Percentiles rank a stretch among this genome's conserved stretches.
Conservation (phyloP, 139 green algal species). For the Chlorella sp. region DNA sequence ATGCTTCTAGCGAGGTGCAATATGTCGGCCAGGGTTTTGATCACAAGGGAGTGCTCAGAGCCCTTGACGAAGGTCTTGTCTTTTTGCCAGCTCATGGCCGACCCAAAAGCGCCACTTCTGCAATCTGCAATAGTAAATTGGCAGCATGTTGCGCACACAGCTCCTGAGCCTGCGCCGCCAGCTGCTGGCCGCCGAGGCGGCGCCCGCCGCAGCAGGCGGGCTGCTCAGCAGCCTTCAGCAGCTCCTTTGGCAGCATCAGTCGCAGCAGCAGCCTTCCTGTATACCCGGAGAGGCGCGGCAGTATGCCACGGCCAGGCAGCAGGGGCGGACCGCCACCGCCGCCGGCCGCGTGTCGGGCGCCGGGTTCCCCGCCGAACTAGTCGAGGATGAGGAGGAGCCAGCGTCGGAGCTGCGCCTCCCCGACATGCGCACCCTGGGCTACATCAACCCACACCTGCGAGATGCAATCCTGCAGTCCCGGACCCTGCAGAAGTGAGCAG, state of each 20-base stretch:
- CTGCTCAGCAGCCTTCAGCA: neutral
- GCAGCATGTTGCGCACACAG: neutral
- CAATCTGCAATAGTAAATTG: neutral
- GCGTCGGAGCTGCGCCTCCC: constrained; percentile 20
- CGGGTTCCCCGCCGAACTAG: neutral
- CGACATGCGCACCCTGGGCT: neutral
- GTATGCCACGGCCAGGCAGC: neutral
- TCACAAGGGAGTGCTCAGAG: too few relatives aligned
- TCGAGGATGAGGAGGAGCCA: constrained; percentile 10
- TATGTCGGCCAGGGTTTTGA: too few relatives aligned
- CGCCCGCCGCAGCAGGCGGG: neutral
- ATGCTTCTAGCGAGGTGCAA: too few relatives aligned
- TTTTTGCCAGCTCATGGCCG: too few relatives aligned
- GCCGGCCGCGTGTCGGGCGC: neutral
- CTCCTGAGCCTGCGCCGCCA: neutral
- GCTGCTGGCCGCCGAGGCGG: neutral
- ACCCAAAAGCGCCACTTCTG: neutral
- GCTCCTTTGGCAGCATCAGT: neutral
- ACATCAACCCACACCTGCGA: constrained; percentile 34
- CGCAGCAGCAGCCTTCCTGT: neutral
- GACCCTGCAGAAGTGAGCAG: constrained; percentile 14
- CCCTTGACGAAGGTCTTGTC: too few relatives aligned
- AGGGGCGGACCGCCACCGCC: neutral
- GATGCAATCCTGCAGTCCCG: constrained; percentile 26
- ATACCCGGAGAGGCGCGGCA: neutral